Evolutionary conservation across 2,329 filamentous ascomycete species (phyloP).

Genomic region (Verticillium nonalfalfae): DNA sequence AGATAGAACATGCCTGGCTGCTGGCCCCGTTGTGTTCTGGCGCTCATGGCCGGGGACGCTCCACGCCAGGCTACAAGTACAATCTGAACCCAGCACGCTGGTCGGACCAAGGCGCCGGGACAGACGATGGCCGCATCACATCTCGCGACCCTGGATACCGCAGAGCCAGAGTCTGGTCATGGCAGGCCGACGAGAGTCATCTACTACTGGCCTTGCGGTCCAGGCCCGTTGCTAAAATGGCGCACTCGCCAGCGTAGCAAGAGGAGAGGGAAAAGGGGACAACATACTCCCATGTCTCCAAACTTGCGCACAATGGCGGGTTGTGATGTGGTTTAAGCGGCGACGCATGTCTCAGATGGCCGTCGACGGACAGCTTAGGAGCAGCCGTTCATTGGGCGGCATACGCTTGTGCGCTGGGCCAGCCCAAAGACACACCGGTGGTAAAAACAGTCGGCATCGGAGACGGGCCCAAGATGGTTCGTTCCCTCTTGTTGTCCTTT

Average conservation of each 20-base stretch:
- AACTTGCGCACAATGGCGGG: not conserved
- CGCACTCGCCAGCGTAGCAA: not conserved
- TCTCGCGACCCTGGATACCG: not conserved
- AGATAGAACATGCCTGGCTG: no score
- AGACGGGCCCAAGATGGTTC: not conserved
- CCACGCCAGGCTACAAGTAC: not conserved
- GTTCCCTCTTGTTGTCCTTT: not conserved
- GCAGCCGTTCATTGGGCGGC: conserved; percentile 1
- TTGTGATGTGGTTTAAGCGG: not conserved
- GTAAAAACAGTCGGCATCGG: not conserved
- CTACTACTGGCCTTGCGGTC: not conserved
- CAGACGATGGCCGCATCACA: not conserved
- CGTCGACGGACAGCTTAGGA: not conserved
- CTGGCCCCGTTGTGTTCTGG: no score
- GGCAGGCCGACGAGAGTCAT: not conserved
- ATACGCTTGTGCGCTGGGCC: conserved; percentile 1
- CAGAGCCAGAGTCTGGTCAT: not conserved
- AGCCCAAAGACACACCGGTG: not conserved
- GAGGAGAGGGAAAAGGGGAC: not conserved
- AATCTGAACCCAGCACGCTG: not conserved
- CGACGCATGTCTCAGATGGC: not conserved
- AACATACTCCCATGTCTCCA: not conserved
- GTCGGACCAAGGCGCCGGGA: not conserved
- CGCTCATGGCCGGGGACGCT: no score
- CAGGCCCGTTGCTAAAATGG: not conserved